These are phyloP conservation scores for Raffaelea ambrosiae DNA, from an alignment of 2,329 filamentous ascomycete species.

Conservation along the genomic window DNA sequence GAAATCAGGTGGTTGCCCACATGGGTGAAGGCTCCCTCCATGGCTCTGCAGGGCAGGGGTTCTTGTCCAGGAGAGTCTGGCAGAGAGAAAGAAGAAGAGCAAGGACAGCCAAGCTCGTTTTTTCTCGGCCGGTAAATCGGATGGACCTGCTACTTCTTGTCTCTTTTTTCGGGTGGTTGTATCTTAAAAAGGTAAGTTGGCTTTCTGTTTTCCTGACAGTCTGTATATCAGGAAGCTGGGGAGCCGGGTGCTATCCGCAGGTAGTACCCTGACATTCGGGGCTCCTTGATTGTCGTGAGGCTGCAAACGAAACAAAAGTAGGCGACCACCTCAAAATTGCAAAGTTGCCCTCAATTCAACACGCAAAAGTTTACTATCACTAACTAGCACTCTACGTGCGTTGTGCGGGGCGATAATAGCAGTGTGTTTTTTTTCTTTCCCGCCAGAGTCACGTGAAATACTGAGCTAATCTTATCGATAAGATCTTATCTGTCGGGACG, in stretches of 20 bases:
- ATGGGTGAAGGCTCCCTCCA: conserved; percentile 86
- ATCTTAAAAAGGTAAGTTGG: conserved; percentile 1
- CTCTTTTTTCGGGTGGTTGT: not conserved
- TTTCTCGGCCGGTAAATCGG: no score
- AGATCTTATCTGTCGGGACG: not conserved
- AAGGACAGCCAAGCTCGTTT: no score
- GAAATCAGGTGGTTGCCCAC: conserved; percentile 80
- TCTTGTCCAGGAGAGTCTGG: not conserved
- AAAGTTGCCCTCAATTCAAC: no score
- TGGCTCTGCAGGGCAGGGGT: conserved; percentile 26
- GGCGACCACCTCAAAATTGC: no score
- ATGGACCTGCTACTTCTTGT: no score
- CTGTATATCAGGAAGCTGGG: not conserved
- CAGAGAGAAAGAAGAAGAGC: not conserved
- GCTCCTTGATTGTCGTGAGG: no score
- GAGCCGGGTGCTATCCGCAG: not conserved
- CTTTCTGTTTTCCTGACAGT: no score
- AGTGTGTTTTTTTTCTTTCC: conserved; percentile 11
- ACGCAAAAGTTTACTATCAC: no score
- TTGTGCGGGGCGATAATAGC: no score
- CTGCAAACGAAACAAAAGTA: no score
- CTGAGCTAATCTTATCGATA: not conserved
- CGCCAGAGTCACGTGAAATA: no score
- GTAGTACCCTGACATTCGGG: not conserved
- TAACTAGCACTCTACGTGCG: no score